A percentile compares a stretch with the other conserved stretches of the same genome.
Evolutionary conservation across 257 asterid species (phyloP).

Genomic region (Phtheirospermum japonicum): DNA sequence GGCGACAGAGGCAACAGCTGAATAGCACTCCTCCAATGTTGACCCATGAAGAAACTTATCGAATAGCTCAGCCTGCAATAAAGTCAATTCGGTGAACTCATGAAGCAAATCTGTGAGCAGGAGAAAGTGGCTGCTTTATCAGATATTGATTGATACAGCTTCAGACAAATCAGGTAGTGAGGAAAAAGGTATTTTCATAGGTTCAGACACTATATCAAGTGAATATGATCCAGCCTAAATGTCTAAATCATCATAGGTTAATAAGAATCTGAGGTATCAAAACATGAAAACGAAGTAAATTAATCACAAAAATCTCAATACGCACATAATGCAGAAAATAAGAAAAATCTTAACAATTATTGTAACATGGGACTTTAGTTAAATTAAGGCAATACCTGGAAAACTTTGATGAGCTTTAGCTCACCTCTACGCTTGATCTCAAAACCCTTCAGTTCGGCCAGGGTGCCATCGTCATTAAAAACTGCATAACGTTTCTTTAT

Average conservation of each 20-base stretch:
- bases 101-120: conserved; percentile 25
- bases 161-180: conserved; percentile 11
- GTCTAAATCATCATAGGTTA: conserved; percentile 8
- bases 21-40: conserved; percentile 86
- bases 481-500: conserved; percentile 98
- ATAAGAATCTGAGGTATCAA: conserved; percentile 16
- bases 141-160: conserved; percentile 8
- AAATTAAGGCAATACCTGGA: conserved; percentile 64
- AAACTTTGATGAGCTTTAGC: conserved; percentile 99
- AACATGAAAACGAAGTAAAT: conserved; percentile 17
- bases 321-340: conserved; percentile 13
- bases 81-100: conserved; percentile 24
- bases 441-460: conserved; percentile 98
- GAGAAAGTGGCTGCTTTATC: conserved; percentile 14
- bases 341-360: conserved; percentile 13
- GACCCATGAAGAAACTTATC: conserved; percentile 93
- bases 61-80: conserved; percentile 89
- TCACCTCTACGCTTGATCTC: conserved; percentile 99
- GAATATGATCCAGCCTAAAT: conserved; percentile 17
- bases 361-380: conserved; percentile 4
- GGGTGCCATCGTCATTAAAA: conserved; percentile 94
- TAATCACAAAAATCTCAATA: conserved; percentile 15
- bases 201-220: conserved; percentile 22
- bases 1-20: conserved; percentile 95
- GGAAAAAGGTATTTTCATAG: background rate